Evolutionary conservation across 1,284 basidiomycete genomes (phyloP).

Genomic region (Pyrrhoderma lamaoense): DNA sequence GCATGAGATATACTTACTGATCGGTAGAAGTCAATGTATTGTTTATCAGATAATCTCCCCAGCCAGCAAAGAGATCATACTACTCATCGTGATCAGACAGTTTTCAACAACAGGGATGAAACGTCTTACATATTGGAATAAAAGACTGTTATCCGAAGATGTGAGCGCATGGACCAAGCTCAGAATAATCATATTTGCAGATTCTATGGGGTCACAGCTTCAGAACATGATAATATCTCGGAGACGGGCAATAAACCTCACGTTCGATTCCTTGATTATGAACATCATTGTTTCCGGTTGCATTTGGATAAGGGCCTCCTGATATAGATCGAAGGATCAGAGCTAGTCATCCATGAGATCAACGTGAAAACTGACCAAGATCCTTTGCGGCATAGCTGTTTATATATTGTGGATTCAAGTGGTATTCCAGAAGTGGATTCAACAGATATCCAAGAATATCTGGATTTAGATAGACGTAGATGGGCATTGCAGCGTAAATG

Average conservation of each 20-base stretch:
- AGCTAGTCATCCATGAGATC: background rate
- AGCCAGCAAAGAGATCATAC: slow-evolving; percentile 35
- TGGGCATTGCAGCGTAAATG: slow-evolving; percentile 41
- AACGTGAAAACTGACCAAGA: too few relatives aligned
- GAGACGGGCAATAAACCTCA: slow-evolving; percentile 10
- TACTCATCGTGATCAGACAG: slow-evolving; percentile 22
- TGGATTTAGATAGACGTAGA: slow-evolving; percentile 40
- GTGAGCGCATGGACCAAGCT: slow-evolving; percentile 30
- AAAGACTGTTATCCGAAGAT: slow-evolving; percentile 19
- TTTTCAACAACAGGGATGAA: background rate
- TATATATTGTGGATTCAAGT: slow-evolving; percentile 25
- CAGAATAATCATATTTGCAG: slow-evolving; percentile 38
- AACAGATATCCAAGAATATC: slow-evolving; percentile 34
- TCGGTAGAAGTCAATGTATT: slow-evolving; percentile 31
- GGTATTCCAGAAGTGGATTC: slow-evolving; percentile 39
- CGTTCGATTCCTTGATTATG: slow-evolving; percentile 25
- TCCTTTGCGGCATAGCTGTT: slow-evolving; percentile 29
- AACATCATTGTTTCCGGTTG: slow-evolving; percentile 22
- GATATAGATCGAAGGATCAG: background rate
- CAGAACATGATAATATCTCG: background rate
- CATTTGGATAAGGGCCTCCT: slow-evolving; percentile 29
- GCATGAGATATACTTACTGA: too few relatives aligned
- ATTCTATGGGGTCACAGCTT: slow-evolving; percentile 6
- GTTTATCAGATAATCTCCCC: slow-evolving; percentile 33
- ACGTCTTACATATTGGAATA: slow-evolving; percentile 11